These are phyloP conservation scores for Fusarium gaditjirri DNA, from an alignment of 2,329 filamentous ascomycete species.

Conservation along the genomic window DNA sequence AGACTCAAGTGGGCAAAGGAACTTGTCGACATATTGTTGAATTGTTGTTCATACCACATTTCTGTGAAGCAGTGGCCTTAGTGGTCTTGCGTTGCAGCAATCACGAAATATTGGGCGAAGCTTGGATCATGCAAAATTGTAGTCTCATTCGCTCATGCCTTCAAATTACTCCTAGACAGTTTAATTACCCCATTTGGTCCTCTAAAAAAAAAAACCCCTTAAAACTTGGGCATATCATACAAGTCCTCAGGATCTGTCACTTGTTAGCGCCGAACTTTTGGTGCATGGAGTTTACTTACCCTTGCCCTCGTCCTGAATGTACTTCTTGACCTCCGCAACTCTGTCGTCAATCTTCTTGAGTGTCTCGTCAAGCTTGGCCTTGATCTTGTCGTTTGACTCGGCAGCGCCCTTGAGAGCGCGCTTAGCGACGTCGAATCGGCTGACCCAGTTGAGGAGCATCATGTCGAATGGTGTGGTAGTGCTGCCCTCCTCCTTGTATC, in stretches of 20 bases:
- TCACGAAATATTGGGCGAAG: not conserved
- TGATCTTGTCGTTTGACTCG: slow-evolving; percentile 59
- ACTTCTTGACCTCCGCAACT: slow-evolving; percentile 61
- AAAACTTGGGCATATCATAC: slow-evolving; percentile 37
- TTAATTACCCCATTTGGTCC: not conserved
- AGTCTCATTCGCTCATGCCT: not conserved
- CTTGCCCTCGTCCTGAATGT: slow-evolving; percentile 63
- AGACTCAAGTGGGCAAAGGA: not conserved
- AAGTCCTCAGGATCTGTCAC: slow-evolving; percentile 35
- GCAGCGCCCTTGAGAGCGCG: slow-evolving; percentile 62
- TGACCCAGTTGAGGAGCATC: slow-evolving; percentile 72
- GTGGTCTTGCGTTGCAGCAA: not conserved
- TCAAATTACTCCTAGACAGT: not conserved
- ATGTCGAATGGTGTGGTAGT: slow-evolving; percentile 77
- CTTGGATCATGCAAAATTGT: not conserved
- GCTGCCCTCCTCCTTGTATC: slow-evolving; percentile 72
- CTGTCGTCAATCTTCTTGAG: slow-evolving; percentile 59
- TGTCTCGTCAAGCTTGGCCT: slow-evolving; percentile 56
- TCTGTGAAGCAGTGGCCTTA: not conserved
- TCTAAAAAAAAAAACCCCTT: not conserved
- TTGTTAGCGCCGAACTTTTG: not conserved
- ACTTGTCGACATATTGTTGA: not conserved
- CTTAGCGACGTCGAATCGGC: slow-evolving; percentile 68
- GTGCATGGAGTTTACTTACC: slow-evolving; percentile 49
- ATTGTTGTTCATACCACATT: not conserved